These are phyloP conservation scores for Sherardia arvensis DNA, from an alignment of 257 asterid genomes.

Conservation along the genomic window DNA sequence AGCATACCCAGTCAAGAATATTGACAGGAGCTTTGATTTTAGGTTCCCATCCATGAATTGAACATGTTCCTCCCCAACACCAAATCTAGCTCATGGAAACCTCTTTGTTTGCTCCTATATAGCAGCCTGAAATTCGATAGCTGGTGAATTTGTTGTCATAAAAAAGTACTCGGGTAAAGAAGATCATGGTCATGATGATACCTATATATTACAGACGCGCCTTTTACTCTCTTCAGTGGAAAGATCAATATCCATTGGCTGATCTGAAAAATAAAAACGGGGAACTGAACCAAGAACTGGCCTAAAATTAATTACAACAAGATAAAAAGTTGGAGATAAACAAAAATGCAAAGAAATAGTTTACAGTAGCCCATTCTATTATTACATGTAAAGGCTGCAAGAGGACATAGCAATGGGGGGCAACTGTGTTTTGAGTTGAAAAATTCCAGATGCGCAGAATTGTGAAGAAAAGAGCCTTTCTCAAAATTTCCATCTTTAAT, in stretches of 20 bases:
- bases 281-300: constrained; percentile 40
- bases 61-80: constrained; percentile 73
- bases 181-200: background rate
- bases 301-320: constrained; percentile 25
- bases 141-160: background rate
- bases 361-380: background rate
- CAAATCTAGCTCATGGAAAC: constrained; percentile 85
- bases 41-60: constrained; percentile 60
- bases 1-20: constrained; percentile 69
- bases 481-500: constrained; percentile 44
- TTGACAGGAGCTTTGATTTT: constrained; percentile 61
- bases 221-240: constrained; percentile 66
- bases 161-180: background rate
- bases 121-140: constrained; percentile 39
- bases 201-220: constrained; percentile 78
- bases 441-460: constrained; percentile 44
- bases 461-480: constrained; percentile 38
- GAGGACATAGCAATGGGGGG: constrained; percentile 17
- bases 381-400: too few species aligned
- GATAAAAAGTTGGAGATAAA: background rate
- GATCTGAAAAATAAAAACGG: constrained; percentile 38
- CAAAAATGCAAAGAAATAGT: background rate
- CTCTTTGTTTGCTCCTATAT: constrained; percentile 89
- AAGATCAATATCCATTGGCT: constrained; percentile 42
- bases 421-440: constrained; percentile 9